Evolutionary conservation across 441 rosid genomes (phyloP), one percentile per base, ranked within the genome.

Genomic region (Gossypium laxum): DNA sequence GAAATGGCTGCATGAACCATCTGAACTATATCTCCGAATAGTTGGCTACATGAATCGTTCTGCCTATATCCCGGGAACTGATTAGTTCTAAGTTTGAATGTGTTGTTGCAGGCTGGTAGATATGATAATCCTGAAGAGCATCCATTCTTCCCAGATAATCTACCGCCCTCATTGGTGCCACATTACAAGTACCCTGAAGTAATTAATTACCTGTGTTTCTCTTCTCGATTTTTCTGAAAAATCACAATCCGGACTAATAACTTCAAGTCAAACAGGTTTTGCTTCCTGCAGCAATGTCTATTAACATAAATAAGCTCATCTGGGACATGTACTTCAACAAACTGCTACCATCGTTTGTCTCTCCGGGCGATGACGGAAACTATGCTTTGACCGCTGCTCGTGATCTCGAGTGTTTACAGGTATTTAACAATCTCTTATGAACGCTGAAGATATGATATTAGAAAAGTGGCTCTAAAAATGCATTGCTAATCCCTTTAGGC

Each of bases 381-480:
- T 88, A 88, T 82, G 88, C 93, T 18, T 73, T 82, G 19, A 84
- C 91, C n/a, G 96, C 91, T 64, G 69, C 88, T 65, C 69, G 73
- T 34, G 98, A 93, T 82, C 84, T 91, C 22, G 83, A 76, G 4
- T 89, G 91, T 73, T 83, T 93, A 73, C 98, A 89, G 86, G 98
- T 32, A 32, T 32, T 32, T 87, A 80, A 74, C 47, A 1, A 43
- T n/a, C 12, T 59, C 43, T 17, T 17, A 6, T 14, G 41, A 15
- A 34, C 5, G 19, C 41, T 32, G 41, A 32, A 32, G 41, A 32
- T 32, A 32, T 32, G 2, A 32, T 6, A 6, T 32, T 32, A 32
- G 10, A 32, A 32, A 32, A 38, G 7, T 62, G 51, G 52, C 61
- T 38, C 51, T 58, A 32, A 26, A 57, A 62, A 17, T 48, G 17